Evolutionary conservation across 2,329 filamentous ascomycete genomes (phyloP), one percentile per base, ranked within the genome.

Genomic region (Aspergillus floridensis): DNA sequence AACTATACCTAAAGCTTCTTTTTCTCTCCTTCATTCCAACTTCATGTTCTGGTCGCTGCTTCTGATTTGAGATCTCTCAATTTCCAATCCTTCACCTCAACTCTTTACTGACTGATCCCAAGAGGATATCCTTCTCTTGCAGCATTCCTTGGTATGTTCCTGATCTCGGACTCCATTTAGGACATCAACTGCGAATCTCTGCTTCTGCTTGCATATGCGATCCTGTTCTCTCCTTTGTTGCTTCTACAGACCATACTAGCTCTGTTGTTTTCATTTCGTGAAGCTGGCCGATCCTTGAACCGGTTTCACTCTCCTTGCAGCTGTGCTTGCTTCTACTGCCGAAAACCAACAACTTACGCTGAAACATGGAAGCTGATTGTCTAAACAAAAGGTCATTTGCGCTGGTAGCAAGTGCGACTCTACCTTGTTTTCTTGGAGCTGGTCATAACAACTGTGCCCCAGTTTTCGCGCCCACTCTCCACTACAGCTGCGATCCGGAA

Each of bases 361-460:
- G 60, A 58, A 62, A 59, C 60, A 70, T 68, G 66, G 65, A 72
- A 59, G 66, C 70, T 73, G 68, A 71, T 66, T 62, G 62, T 62
- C 65, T 65, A 58, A 68, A 66, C 49, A 72, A 72, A 71, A 75
- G 69, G 65, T 68, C 71, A 68, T 75, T 76, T 76, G 74, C 74
- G 72, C 75, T 71, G 75, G 74, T 70, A 75, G 74, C 74, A 77
- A 75, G 65, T 66, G 60, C 69, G 52, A 65, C 66, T 53, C 63
- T 66, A 59, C 62, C 67, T 61, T 67, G 59, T 66, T 53, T 66
- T 64, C 62, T 66, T 31, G 55, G 57, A 56, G 63, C 65, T 67
- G 68, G 68, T 73, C 72, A 70, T 66, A 63, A 69, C 57, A 62
- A 58, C 53, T 64, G 61, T 59, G 57, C 64, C n/a, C 56, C 66